Evolutionary conservation across 768 basidiomycete genomes (phyloP), one percentile per base, ranked within the genome.

Genomic region (Glaciozyma antarctica): DNA sequence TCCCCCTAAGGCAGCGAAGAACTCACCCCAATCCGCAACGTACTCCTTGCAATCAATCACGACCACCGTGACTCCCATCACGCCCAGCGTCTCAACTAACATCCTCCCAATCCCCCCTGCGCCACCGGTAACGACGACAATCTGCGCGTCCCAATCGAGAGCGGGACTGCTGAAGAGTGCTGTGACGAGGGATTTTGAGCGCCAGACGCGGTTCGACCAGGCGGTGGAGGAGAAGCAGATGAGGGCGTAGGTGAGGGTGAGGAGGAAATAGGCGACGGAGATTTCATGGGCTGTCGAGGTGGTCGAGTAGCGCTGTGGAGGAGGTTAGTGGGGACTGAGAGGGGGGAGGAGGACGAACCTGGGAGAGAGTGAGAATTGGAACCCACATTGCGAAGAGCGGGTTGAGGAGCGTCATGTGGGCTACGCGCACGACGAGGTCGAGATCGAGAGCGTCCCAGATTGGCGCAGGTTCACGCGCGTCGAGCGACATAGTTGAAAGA

Each of bases 111-210:
- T 34, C 6, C 69, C 69, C 41, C 58, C 48, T 0, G 61, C 38
- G 6, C 66, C 69, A 51, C 48, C 58, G 5, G 58, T 43, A 45
- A 69, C 64, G 15, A 69, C 48, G 19, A 64, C 67, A 32, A 69
- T 49, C 55, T 69, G 53, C 22, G 54, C 24, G 5, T 44, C 41
- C 67, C 67, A 69, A 21, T 65, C 34, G 16, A 61, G 45, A 12
- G 47, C 43, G n/a, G 55, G 49, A 0, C 28, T 17, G 2, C 56
- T 45, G 15, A 62, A 24, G 10, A 68, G 54, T n/a, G 63, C 67
- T 4, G 13, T 17, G 32, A 62, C 10, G 22, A 41, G 34, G n/a
- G 55, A 57, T 22, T 56, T 45, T 4, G 56, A 49, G 10, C 52
- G 59, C 64, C 67, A 65, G 16, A 32, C 17, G 6, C 24, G 22